phyloP scores from a whole-genome alignment of 1,284 basidiomycete genomes.

The Cryptococcus sp. region DNA sequence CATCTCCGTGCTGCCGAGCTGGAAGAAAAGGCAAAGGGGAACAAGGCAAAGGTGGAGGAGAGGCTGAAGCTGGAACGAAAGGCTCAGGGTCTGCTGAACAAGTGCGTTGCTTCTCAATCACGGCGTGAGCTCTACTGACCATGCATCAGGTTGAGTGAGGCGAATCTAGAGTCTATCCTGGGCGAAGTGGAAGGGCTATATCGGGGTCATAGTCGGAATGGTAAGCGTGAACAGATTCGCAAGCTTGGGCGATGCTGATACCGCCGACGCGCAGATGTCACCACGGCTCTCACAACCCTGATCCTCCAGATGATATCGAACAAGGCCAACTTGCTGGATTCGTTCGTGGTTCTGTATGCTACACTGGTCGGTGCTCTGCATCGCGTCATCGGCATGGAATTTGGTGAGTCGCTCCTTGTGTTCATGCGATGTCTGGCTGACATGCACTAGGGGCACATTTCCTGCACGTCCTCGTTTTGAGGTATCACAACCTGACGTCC shows the following conservation, averaged over 20 bases:
- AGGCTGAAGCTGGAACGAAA: conserved; percentile 71
- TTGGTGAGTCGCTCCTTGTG: conserved; percentile 61
- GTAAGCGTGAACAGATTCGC: conserved; percentile 54
- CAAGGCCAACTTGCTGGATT: conserved; percentile 81
- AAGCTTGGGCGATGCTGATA: not conserved
- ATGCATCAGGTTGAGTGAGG: conserved; percentile 73
- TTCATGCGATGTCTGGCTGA: no score
- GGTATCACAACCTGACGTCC: conserved; percentile 62
- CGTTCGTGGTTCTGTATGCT: conserved; percentile 87
- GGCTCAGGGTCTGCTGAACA: conserved; percentile 84
- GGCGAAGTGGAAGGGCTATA: conserved; percentile 78
- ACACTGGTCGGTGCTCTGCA: conserved; percentile 83
- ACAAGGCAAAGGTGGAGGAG: conserved; percentile 58
- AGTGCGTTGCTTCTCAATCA: conserved; percentile 56
- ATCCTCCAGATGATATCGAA: conserved; percentile 81
- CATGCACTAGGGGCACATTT: conserved; percentile 68
- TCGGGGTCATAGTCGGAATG: conserved; percentile 74
- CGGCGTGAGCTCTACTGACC: no score
- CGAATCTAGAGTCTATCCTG: conserved; percentile 81
- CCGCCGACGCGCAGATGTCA: conserved; percentile 64
- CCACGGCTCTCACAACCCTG: conserved; percentile 73
- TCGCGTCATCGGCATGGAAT: conserved; percentile 84
- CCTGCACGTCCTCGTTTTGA: conserved; percentile 66
- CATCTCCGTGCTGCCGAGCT: conserved; percentile 54
- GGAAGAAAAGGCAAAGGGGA: conserved; percentile 40